Evolutionary conservation across 1,284 basidiomycete genomes (phyloP).

Genomic region (Cutaneotrichosporon arboriforme): DNA sequence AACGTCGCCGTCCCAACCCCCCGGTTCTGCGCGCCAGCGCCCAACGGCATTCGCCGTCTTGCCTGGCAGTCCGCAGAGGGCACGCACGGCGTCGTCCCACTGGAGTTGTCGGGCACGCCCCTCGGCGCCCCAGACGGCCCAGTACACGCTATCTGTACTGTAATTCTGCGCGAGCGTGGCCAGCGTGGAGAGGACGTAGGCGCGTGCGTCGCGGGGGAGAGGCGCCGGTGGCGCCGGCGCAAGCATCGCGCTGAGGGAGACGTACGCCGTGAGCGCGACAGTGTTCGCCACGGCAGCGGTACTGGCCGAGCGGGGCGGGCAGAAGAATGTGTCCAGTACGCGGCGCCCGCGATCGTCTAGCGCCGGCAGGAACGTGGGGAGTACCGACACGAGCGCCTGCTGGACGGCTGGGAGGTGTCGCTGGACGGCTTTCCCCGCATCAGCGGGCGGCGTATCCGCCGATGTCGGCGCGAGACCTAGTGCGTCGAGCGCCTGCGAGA

Average conservation of each 20-base stretch:
- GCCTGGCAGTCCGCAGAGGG: constrained; percentile 27
- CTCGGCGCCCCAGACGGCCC: constrained; percentile 10
- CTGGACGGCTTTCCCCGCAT: constrained; percentile 4
- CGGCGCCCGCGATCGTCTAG: constrained; percentile 52
- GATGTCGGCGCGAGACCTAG: constrained; percentile 3
- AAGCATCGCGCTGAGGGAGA: constrained; percentile 25
- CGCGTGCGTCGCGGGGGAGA: constrained; percentile 21
- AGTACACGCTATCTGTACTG: constrained; percentile 62
- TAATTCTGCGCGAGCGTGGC: constrained; percentile 57
- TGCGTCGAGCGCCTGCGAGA: constrained; percentile 2
- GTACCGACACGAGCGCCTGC: constrained; percentile 21
- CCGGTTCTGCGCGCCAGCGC: constrained; percentile 42
- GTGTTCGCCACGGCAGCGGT: background rate
- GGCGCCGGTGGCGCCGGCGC: constrained; percentile 11
- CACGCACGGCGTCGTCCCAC: constrained; percentile 41
- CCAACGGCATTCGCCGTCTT: constrained; percentile 44
- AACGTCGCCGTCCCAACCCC: constrained; percentile 24
- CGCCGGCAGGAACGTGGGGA: constrained; percentile 62
- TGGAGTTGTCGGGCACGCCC: constrained; percentile 11
- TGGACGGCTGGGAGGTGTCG: constrained; percentile 35
- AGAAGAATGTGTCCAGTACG: constrained; percentile 31
- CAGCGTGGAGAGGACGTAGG: constrained; percentile 49
- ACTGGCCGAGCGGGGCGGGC: constrained; percentile 2
- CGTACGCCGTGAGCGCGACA: constrained; percentile 31
- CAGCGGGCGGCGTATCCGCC: background rate